A percentile compares a stretch with the other conserved stretches of the same genome.
These are phyloP conservation scores for Sporormia fimetaria DNA, from an alignment of 495 filamentous ascomycete species.

Conservation along the genomic window DNA sequence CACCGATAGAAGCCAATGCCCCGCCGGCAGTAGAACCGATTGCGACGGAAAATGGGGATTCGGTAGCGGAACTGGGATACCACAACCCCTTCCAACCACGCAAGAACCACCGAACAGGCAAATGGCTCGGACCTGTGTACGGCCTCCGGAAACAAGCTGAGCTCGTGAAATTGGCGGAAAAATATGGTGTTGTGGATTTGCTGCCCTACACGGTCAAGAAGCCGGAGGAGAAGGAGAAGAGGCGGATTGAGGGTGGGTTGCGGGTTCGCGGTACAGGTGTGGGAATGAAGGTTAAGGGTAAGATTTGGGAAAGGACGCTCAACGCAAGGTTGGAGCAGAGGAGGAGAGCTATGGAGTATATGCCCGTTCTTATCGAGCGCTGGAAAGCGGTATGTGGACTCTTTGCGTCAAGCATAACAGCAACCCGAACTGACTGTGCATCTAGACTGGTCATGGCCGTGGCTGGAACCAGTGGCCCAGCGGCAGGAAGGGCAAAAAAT, in stretches of 20 bases:
- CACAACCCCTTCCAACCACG: slow-evolving; percentile 67
- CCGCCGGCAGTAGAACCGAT: slow-evolving; percentile 9
- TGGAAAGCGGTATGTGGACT: slow-evolving; percentile 74
- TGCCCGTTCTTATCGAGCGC: slow-evolving; percentile 77
- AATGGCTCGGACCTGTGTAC: slow-evolving; percentile 69
- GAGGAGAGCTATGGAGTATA: slow-evolving; percentile 82
- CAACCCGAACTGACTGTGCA: slow-evolving; percentile 19
- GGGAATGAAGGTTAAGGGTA: slow-evolving; percentile 89
- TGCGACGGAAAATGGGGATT: no score
- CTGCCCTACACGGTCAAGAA: slow-evolving; percentile 69
- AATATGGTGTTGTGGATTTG: slow-evolving; percentile 72
- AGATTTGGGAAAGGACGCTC: slow-evolving; percentile 81
- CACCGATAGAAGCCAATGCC: slow-evolving; percentile 17
- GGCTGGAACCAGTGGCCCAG: slow-evolving; percentile 89
- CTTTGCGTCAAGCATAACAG: neutral
- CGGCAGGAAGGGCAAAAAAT: slow-evolving; percentile 27
- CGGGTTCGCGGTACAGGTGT: slow-evolving; percentile 81
- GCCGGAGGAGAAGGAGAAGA: slow-evolving; percentile 53
- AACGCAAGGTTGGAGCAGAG: slow-evolving; percentile 74
- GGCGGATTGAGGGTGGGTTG: slow-evolving; percentile 59
- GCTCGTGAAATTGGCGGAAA: slow-evolving; percentile 71
- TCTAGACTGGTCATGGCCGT: slow-evolving; percentile 69
- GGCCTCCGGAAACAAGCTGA: slow-evolving; percentile 83
- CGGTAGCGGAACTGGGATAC: slow-evolving; percentile 32
- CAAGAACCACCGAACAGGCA: slow-evolving; percentile 58